Percentiles rank a stretch among this genome's conserved stretches.
phyloP scores from a whole-genome alignment of 1,284 basidiomycete species.

The Stereum hirsutum region DNA sequence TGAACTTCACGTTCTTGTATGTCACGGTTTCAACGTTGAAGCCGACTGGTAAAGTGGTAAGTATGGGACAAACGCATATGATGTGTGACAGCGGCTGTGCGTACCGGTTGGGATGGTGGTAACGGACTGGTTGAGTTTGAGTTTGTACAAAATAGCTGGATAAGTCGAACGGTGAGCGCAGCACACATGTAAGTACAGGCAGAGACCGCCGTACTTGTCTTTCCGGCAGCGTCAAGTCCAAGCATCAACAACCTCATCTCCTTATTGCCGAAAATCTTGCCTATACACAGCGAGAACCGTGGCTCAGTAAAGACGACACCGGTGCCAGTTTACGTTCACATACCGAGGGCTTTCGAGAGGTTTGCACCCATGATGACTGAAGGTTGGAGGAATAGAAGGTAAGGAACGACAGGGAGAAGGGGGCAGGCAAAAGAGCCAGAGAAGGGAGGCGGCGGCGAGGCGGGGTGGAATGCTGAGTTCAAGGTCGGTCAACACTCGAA shows the following conservation, averaged over 20 bases:
- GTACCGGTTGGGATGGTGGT: constrained; percentile 97
- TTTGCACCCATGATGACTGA: constrained; percentile 56
- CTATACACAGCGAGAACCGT: constrained; percentile 27
- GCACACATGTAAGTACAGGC: not conserved
- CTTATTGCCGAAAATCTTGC: constrained; percentile 97
- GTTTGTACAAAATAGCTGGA: constrained; percentile 96
- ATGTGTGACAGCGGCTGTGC: constrained; percentile 19
- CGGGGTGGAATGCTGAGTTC: no score
- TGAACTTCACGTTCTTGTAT: constrained; percentile 99
- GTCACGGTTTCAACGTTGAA: constrained; percentile 99
- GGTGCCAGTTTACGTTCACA: constrained; percentile 14
- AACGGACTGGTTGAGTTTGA: constrained; percentile 98
- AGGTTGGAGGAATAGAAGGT: constrained; percentile 25
- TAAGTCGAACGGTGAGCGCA: constrained; percentile 5
- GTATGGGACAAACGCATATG: constrained; percentile 10
- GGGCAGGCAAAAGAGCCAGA: constrained; percentile 13
- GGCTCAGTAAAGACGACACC: constrained; percentile 6
- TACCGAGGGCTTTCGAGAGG: constrained; percentile 68
- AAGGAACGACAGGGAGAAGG: constrained; percentile 36
- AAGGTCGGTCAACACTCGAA: no score
- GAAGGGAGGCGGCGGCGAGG: constrained; percentile 5
- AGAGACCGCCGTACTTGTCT: constrained; percentile 61
- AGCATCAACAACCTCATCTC: constrained; percentile 95
- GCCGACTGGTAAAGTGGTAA: constrained; percentile 47
- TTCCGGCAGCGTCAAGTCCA: constrained; percentile 92